Base-by-base conservation (phyloP, 2,329 filamentous ascomycete species). In the Sporothrix luriei region DNA sequence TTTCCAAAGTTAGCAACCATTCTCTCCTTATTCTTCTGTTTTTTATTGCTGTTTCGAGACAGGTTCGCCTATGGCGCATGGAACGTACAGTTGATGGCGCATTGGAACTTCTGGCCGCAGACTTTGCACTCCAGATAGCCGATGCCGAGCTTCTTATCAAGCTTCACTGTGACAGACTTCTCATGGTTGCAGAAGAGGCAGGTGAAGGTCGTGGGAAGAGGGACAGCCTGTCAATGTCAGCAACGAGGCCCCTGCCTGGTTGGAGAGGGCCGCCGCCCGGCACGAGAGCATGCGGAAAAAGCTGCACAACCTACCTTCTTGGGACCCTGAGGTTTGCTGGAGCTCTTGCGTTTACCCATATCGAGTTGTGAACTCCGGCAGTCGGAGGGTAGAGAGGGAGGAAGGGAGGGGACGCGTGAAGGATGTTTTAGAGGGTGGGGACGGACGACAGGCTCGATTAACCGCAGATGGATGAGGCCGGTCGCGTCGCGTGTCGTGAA, bases 141-240 rank as follows among this genome's bases (percentile, higher is more conserved):
- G 49, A 97, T 86, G 66, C 93, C 93, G 38, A 88, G 84, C 79
- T 98, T 98, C 84, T 97, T 97, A 78, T 99, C 93, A 66, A 99
- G 85, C 80, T 96, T 95, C 74, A 97, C 91, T 38, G 88, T 86
- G 67, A 99, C 92, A 0, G 94, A 92, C 74, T 93, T 95, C 78
- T 98, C 95, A 81, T 98, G 94, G 79, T 97, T 98, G 85, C 95
- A 99, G 82, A 99, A 99, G 59, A 99, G 89, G 78, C 95, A 99
- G 70, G 94, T 92, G 80, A 99, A 99, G n/a, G 88, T 87, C 2
- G 92, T 94, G 3, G 90, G 85, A 21, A 95, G 85, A 52, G 88
- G 87, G 75, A 94, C 91, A 78, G 86, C 82, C 89, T 91, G 74
- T 71, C 57, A 38, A 7, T 14, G 24, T 64, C 57, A 68, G 52